Conservation (phyloP, 1,139 yeast species). For the Candida smagusa region DNA sequence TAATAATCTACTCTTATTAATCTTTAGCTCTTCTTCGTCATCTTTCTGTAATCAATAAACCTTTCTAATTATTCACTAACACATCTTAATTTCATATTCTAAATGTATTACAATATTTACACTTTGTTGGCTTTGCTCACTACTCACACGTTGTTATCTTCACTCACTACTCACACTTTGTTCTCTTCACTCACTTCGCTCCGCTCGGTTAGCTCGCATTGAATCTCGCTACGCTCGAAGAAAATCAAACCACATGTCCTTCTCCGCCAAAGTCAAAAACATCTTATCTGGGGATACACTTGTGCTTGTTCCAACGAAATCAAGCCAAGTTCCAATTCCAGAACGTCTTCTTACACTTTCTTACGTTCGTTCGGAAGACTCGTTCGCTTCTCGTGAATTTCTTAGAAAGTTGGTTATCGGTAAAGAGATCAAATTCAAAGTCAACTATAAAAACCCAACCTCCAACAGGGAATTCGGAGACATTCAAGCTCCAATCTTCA, state of each 20-base stretch:
- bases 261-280: constrained; percentile 62
- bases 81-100: too few relatives aligned
- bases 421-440: constrained; percentile 60
- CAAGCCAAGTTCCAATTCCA: constrained; percentile 43
- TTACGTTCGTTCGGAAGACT: constrained; percentile 53
- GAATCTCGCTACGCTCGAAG: too few relatives aligned
- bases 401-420: constrained; percentile 67
- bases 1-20: too few relatives aligned
- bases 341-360: constrained; percentile 67
- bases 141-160: too few relatives aligned
- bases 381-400: constrained; percentile 60
- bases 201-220: too few relatives aligned
- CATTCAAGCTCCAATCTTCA: constrained; percentile 59
- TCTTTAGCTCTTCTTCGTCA: too few relatives aligned
- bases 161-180: too few relatives aligned
- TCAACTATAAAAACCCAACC: constrained; percentile 48
- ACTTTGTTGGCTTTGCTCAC: too few relatives aligned
- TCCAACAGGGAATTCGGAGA: constrained; percentile 73
- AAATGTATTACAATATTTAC: too few relatives aligned
- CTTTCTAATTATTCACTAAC: too few relatives aligned
- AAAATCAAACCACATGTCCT: constrained; percentile 13
- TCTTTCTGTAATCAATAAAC: too few relatives aligned
- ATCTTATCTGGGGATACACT: constrained; percentile 77
- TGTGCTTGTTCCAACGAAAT: constrained; percentile 55
- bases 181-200: too few relatives aligned